These are phyloP conservation scores for Fistulifera pelliculosa DNA, from an alignment of 108 stramenopile species.

Conservation along the genomic window DNA sequence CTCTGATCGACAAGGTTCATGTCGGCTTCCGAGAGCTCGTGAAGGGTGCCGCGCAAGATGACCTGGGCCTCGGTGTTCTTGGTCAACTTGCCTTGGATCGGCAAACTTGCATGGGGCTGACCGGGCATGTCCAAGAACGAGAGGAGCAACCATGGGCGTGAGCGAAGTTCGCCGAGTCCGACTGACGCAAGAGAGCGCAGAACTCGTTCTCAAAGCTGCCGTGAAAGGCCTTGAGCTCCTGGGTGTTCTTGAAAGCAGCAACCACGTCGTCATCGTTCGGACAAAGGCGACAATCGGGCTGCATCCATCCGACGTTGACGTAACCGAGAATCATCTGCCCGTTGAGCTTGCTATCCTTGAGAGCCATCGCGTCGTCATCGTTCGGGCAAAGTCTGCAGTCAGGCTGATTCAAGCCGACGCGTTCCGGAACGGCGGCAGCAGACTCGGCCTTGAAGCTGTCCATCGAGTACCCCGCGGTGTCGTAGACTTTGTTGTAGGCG, in stretches of 20 bases:
- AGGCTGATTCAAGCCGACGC: no score
- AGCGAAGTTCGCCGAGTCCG: neutral
- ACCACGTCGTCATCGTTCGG: neutral
- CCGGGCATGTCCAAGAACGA: constrained; percentile 4
- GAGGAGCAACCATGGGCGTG: constrained; percentile 5
- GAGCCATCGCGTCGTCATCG: neutral
- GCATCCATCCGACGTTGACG: no score
- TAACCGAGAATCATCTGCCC: no score
- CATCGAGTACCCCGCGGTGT: neutral
- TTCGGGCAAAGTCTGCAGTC: neutral
- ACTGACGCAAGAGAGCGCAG: neutral
- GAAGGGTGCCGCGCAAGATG: neutral
- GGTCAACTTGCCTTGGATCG: no score
- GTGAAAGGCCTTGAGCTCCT: neutral
- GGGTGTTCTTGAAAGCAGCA: neutral
- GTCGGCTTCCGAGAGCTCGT: neutral
- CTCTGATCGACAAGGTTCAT: neutral
- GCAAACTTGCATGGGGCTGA: neutral
- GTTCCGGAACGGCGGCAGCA: neutral
- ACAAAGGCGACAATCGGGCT: no score
- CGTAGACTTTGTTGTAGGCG: constrained; percentile 1
- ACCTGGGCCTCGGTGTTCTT: constrained; percentile 1
- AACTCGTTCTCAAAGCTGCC: constrained; percentile 4
- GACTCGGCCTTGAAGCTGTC: constrained; percentile 1
- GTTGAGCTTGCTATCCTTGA: no score